These are phyloP conservation scores for Casuarina cunninghamiana DNA, from an alignment of 306 rosid genomes.

Conservation along the genomic window DNA sequence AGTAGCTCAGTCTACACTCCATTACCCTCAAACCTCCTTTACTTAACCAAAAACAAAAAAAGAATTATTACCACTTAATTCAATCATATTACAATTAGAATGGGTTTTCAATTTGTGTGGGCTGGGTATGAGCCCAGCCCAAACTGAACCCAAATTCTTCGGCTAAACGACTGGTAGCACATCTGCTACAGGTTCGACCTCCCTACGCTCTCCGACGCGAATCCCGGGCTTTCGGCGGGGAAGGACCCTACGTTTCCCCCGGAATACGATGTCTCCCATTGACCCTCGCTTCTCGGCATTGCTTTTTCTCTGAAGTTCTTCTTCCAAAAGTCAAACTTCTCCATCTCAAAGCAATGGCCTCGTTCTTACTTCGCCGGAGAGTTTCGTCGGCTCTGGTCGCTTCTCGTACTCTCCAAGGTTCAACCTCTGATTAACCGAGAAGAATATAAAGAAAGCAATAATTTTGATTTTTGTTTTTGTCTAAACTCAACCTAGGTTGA, in stretches of 20 bases:
- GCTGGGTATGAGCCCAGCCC: not conserved
- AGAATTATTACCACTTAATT: no score
- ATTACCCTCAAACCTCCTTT: no score
- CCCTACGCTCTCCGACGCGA: not conserved
- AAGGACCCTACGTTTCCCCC: constrained; percentile 14
- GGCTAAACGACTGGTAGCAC: not conserved
- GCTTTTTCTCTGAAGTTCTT: not conserved
- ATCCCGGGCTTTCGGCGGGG: constrained; percentile 15
- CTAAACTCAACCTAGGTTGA: constrained; percentile 1
- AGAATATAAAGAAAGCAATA: not conserved
- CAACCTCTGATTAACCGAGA: not conserved
- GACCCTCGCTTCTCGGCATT: not conserved
- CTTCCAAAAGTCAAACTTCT: not conserved
- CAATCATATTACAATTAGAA: no score
- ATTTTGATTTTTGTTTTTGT: not conserved
- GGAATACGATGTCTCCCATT: not conserved
- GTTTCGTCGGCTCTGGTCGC: constrained; percentile 21
- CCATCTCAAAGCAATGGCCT: constrained; percentile 40
- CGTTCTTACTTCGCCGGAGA: constrained; percentile 47
- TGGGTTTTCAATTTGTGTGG: not conserved
- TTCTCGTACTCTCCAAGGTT: constrained; percentile 50
- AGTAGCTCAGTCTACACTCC: no score
- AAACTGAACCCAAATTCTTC: not conserved
- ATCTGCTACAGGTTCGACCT: not conserved
- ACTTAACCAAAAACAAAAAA: no score